Conservation (phyloP, 1,139 yeast species). For the Blastobotrys petasosporus region DNA sequence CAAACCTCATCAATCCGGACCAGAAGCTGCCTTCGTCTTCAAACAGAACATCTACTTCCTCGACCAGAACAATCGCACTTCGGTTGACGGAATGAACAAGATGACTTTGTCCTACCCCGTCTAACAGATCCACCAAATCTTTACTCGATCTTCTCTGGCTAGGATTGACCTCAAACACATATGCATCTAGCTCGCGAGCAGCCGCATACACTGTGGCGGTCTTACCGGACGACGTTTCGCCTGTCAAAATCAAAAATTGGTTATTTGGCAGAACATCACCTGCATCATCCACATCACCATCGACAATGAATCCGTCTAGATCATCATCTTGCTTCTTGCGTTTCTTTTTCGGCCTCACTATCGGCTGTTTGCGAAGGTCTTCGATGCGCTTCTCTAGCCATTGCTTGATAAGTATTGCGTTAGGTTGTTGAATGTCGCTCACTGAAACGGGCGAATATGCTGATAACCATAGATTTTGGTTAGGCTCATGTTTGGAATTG, state of each 20-base stretch:
- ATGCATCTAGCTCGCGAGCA: constrained; percentile 58
- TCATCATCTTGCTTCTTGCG: constrained; percentile 10
- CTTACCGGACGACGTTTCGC: constrained; percentile 74
- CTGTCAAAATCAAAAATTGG: constrained; percentile 51
- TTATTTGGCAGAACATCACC: constrained; percentile 23
- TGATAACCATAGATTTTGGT: not conserved
- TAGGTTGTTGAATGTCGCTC: not conserved
- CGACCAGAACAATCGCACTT: constrained; percentile 68
- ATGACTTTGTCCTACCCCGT: constrained; percentile 81
- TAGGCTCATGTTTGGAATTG: too few species aligned
- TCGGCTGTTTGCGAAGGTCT: constrained; percentile 1
- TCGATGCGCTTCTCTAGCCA: constrained; percentile 9
- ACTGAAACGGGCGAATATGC: not conserved
- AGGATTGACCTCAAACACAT: constrained; percentile 76
- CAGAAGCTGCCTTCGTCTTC: constrained; percentile 80
- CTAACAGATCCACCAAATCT: constrained; percentile 58
- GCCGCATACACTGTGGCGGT: constrained; percentile 69
- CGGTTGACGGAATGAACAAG: constrained; percentile 56
- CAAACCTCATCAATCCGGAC: constrained; percentile 60
- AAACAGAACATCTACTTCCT: constrained; percentile 79
- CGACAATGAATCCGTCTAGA: constrained; percentile 39
- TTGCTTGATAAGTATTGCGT: constrained; percentile 4
- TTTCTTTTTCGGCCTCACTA: constrained; percentile 3
- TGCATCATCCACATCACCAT: constrained; percentile 31
- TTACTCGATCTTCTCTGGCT: constrained; percentile 67